Evolutionary conservation across 2,329 filamentous ascomycete species (phyloP), one percentile per base, ranked within the genome.

Genomic region (Colletotrichum lupini): DNA sequence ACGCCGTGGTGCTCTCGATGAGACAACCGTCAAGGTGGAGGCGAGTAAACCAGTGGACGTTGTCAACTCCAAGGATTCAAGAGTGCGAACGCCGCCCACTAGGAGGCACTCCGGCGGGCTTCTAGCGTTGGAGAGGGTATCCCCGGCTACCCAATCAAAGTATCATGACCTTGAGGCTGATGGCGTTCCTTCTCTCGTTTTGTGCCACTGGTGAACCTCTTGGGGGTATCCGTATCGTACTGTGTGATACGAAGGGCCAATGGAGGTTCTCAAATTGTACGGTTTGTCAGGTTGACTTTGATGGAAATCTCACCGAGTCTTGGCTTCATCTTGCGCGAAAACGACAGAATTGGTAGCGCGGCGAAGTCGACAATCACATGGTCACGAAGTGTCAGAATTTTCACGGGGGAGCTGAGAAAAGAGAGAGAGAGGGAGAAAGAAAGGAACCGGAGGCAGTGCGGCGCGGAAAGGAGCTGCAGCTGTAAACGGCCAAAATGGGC

Each of bases 121-220:
- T 64, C 66, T 73, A 69, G 69, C 58, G 69, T 55, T 49, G n/a
- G 26, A 46, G 26, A 64, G 53, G 59, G 53, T 22, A 59, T 60
- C 32, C 59, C 35, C 37, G 30, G 30, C 28, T 69, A 55, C 32
- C 70, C 70, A 73, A 69, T 65, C 52, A 69, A 64, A 46, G n/a
- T 30, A 69, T 35, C 52, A 30, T 52, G 30, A 42, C 53, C 30
- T 32, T 28, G 55, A 65, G 55, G 70, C 66, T 60, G 70, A 30
- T 14, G 59, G 42, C 28, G 30, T 53, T 69, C 30, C 30, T 53
- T 24, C 30, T 64, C 19, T 42, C 37, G 26, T 35, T 32, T 32
- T 42, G 24, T 37, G 65, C 65, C 65, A 68, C 69, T 58, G 69
- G 24, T 24, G 64, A 72, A 59, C 52, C 35, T 28, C 19, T 63